Evolutionary conservation across 495 filamentous ascomycete species (phyloP), one percentile per base, ranked within the genome.

Genomic region (Aspergillus nidulans): DNA sequence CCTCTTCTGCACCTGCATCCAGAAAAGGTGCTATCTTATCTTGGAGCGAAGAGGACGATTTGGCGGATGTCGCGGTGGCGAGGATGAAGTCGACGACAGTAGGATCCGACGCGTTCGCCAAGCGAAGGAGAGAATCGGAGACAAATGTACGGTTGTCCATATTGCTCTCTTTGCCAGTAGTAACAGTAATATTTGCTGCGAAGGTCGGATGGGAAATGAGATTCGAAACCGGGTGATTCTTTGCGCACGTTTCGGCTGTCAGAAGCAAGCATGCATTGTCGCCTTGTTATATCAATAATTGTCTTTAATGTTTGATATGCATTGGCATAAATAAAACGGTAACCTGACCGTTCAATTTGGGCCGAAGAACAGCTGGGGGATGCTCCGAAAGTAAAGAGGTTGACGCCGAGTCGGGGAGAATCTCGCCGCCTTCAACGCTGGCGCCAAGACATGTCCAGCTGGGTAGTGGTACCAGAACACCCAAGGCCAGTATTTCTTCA

Each of bases 51-150:
- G 69, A 70, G n/a, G 74, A 61, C 1, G 80, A 83, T 58, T 80
- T 82, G 34, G 79, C 71, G 30, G 77, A 73, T 60, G 65, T 69
- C 16, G 83, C 82, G 36, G 81, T 84, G 28, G 82, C 81, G 46
- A 83, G 74, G 23, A 86, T 74, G 54, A 85, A 86, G 67, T 86
- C 83, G 40, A 86, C 64, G 43, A 83, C 72, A 19, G 81, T 85
- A 16, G 79, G 68, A 50, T 85, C 83, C 36, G 81, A 82, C 32
- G 76, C 83, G 59, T 81, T 81, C 45, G 82, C 78, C 19, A 86
- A 71, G 32, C 72, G 75, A 48, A 76, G 66, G 46, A 77, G 72
- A 20, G 71, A 71, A 47, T 77, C 73, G 15, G 75, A 77, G n/a
- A 77, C 66, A 49, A 76, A 77, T 6, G 67, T 71, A 48, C 70